Percentiles rank a stretch among this genome's conserved stretches.
phyloP scores from a whole-genome alignment of 2,329 filamentous ascomycete species.

The Aspergillus sergii region DNA sequence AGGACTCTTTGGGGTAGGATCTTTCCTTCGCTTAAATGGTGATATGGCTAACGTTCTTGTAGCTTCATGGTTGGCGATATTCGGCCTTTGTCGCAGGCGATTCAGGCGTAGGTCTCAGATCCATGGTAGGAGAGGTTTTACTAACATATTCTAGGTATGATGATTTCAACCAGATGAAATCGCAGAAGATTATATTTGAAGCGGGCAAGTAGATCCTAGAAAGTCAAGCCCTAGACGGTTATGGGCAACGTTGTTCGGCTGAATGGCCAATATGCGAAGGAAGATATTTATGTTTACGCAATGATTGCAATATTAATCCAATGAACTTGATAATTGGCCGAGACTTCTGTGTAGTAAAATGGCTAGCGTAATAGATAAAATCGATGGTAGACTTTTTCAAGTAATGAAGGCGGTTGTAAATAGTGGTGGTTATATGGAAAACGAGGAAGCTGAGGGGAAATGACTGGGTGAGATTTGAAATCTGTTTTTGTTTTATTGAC shows the following conservation, averaged over 20 bases:
- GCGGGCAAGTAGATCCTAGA: constrained; percentile 21
- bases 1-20: constrained; percentile 65
- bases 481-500: no score
- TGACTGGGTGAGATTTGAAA: no score
- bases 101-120: constrained; percentile 48
- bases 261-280: background rate
- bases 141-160: constrained; percentile 54
- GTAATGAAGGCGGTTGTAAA: no score
- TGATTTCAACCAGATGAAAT: constrained; percentile 70
- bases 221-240: background rate
- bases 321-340: background rate
- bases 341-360: background rate
- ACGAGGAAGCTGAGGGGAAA: no score
- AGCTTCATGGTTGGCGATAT: constrained; percentile 76
- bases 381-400: no score
- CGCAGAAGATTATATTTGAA: constrained; percentile 71
- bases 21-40: background rate
- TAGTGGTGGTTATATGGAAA: no score
- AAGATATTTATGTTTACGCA: background rate
- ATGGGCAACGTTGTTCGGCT: background rate
- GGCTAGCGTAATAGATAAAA: background rate
- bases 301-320: background rate
- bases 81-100: constrained; percentile 66
- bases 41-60: constrained; percentile 19
- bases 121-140: background rate